Conservation (phyloP, 305 asterid species). For the Fraxinus angustifolia region DNA sequence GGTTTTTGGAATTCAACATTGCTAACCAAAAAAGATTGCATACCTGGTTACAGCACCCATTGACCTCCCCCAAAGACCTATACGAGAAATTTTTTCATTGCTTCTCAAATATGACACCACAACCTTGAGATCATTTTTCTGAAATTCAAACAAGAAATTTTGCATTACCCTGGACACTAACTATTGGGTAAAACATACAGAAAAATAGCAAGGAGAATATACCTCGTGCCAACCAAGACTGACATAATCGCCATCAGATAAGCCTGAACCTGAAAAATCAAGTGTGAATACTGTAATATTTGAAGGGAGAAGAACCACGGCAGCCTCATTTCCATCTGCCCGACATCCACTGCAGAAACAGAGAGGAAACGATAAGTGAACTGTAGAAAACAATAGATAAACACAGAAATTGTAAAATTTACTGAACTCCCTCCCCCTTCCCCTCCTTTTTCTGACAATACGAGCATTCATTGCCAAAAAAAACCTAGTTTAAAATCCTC, state of each 20-base stretch:
- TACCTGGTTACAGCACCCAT: slow-evolving; percentile 99
- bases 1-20: slow-evolving; percentile 14
- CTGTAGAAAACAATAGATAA: neutral
- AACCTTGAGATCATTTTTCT: slow-evolving; percentile 95
- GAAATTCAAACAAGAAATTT: slow-evolving; percentile 27
- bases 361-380: slow-evolving; percentile 21
- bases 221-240: slow-evolving; percentile 99
- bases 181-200: slow-evolving; percentile 1
- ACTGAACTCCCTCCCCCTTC: neutral
- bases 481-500: neutral
- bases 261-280: slow-evolving; percentile 96
- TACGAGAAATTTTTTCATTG: slow-evolving; percentile 68
- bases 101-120: slow-evolving; percentile 79
- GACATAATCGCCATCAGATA: slow-evolving; percentile 89
- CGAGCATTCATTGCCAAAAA: neutral
- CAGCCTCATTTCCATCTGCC: slow-evolving; percentile 98
- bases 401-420: neutral
- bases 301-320: slow-evolving; percentile 91
- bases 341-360: slow-evolving; percentile 83
- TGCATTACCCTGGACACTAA: slow-evolving; percentile 7
- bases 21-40: slow-evolving; percentile 26
- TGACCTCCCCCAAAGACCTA: slow-evolving; percentile 98
- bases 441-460: neutral
- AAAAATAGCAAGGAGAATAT: slow-evolving; percentile 25
- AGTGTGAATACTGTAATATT: slow-evolving; percentile 87